These are phyloP conservation scores for Blastocladiella britannica DNA, from an alignment of 192 early-diverging fungal genomes.

Conservation along the genomic window DNA sequence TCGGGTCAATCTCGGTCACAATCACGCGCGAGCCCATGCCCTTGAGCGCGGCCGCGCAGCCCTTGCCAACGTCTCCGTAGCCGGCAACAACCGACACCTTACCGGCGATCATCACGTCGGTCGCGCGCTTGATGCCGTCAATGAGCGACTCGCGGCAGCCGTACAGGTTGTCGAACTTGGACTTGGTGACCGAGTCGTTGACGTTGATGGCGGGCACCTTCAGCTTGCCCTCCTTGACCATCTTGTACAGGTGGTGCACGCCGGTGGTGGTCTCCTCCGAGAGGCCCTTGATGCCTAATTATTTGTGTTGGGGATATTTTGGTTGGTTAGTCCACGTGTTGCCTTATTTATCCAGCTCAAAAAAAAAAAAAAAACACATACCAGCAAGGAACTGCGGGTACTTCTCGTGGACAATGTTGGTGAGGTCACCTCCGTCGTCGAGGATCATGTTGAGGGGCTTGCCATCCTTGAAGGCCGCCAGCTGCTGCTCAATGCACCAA, in stretches of 20 bases:
- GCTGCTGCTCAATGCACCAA: constrained; percentile 96
- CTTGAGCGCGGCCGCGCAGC: constrained; percentile 88
- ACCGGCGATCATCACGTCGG: constrained; percentile 99
- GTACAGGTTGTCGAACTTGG: constrained; percentile 99
- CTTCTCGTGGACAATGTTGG: constrained; percentile 85
- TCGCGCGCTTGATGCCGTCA: constrained; percentile 99
- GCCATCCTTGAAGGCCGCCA: constrained; percentile 76
- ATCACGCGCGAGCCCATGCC: constrained; percentile 97
- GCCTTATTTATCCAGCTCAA: too few species aligned
- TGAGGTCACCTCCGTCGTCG: constrained; percentile 97
- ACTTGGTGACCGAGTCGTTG: constrained; percentile 99
- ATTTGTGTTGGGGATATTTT: background rate
- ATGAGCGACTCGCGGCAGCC: constrained; percentile 98
- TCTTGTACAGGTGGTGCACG: constrained; percentile 98
- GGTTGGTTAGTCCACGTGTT: constrained; percentile 4
- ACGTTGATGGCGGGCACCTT: constrained; percentile 99
- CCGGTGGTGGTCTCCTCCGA: constrained; percentile 99
- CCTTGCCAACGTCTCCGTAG: constrained; percentile 99
- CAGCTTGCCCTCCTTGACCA: constrained; percentile 86
- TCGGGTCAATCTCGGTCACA: constrained; percentile 95
- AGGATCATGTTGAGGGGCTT: constrained; percentile 95
- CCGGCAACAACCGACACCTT: constrained; percentile 95
- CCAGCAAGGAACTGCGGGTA: constrained; percentile 65
- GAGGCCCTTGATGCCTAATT: constrained; percentile 81
- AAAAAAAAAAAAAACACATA: too few species aligned